Percentiles rank a stretch among this genome's conserved stretches.
Evolutionary conservation across 1,139 yeast species (phyloP).

Genomic region (Saccharomyces hybrid): DNA sequence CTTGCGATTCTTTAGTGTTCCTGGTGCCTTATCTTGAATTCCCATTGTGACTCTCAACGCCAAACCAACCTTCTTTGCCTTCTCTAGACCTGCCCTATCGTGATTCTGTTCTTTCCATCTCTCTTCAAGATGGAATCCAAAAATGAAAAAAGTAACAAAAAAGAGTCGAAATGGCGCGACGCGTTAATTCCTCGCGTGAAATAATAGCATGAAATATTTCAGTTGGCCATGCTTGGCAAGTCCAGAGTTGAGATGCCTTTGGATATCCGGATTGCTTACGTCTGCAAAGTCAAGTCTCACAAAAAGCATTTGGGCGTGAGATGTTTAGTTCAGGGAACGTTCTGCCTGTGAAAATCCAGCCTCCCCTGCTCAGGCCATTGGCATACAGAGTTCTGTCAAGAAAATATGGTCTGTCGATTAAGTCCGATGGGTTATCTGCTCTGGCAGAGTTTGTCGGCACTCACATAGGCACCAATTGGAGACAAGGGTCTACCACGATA

Average conservation of each 20-base stretch:
- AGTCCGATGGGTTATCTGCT: constrained; percentile 70
- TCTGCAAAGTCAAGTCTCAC: neutral
- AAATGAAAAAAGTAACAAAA: neutral
- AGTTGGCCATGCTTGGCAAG: neutral
- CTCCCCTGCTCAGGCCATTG: constrained; percentile 78
- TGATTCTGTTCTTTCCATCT: neutral
- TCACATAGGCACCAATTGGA: constrained; percentile 82
- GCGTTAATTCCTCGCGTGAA: neutral
- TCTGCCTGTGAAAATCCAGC: constrained; percentile 68
- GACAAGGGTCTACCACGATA: constrained; percentile 52
- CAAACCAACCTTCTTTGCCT: neutral
- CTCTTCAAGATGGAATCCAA: neutral
- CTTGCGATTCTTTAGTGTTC: neutral
- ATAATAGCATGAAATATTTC: neutral
- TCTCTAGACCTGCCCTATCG: neutral
- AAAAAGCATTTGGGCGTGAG: neutral
- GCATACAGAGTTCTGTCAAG: constrained; percentile 86
- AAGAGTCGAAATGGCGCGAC: neutral
- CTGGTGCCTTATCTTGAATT: neutral
- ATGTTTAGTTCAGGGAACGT: constrained; percentile 29
- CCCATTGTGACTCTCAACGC: neutral
- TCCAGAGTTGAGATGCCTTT: neutral
- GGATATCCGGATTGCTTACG: neutral
- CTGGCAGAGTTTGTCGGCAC: constrained; percentile 69
- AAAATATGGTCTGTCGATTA: constrained; percentile 84